Conservation (phyloP, 164 flowering plant genomes). For the Dillenia turbinata region DNA sequence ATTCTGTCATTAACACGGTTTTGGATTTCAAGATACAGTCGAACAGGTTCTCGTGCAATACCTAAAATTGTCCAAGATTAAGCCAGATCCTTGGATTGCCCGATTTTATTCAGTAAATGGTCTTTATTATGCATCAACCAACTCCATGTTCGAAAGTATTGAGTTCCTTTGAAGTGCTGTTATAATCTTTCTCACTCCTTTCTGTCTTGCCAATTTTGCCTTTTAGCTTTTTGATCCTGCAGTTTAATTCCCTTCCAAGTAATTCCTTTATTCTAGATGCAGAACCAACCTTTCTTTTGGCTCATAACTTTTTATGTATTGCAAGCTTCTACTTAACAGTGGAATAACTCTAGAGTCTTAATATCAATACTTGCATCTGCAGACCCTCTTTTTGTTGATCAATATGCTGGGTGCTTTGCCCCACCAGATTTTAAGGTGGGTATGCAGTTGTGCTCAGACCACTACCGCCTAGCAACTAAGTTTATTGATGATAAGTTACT, state of each 20-base stretch:
- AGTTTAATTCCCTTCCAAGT: neutral
- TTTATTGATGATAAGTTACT: slow-evolving; percentile 81
- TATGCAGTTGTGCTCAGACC: slow-evolving; percentile 20
- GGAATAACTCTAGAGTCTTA: neutral
- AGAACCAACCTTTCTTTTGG: no score
- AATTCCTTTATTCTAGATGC: no score
- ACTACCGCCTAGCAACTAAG: slow-evolving; percentile 77
- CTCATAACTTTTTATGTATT: neutral
- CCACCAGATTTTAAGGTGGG: slow-evolving; percentile 21
- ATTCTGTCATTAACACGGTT: no score
- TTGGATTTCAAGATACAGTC: no score
- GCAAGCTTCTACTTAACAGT: neutral
- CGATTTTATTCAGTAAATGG: no score
- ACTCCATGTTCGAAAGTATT: no score
- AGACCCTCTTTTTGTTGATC: slow-evolving; percentile 85
- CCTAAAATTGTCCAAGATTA: no score
- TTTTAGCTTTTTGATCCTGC: neutral
- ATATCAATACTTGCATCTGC: slow-evolving; percentile 14
- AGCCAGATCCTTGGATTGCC: no score
- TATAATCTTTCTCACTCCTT: neutral
- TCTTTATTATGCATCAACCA: no score
- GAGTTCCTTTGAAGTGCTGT: no score
- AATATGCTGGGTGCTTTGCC: slow-evolving; percentile 68
- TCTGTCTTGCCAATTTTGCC: neutral
- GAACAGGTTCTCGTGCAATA: no score